Percentiles rank a stretch among this genome's conserved stretches.
These are phyloP conservation scores for Phytophthora hybrid DNA, from an alignment of 352 stramenopile species.

Conservation along the genomic window DNA sequence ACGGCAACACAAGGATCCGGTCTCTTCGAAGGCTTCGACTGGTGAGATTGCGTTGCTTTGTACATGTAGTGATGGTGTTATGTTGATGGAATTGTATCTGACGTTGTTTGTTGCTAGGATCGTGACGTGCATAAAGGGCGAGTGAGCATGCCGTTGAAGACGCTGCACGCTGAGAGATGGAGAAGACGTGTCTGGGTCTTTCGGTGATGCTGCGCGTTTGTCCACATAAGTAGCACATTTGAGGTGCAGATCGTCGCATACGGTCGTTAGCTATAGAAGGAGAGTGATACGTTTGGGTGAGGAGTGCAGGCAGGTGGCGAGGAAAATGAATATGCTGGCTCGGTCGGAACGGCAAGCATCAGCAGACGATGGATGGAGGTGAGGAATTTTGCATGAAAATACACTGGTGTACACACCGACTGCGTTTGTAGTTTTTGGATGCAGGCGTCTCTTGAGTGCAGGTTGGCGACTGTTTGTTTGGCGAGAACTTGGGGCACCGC, in stretches of 20 bases:
- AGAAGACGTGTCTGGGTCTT: background rate
- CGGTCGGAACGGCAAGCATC: background rate
- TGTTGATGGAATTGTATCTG: conserved; percentile 10
- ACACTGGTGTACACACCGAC: conserved; percentile 22
- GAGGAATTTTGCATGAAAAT: conserved; percentile 38
- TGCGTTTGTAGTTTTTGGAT: conserved; percentile 21
- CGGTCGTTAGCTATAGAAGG: conserved; percentile 40
- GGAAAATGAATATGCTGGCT: conserved; percentile 18
- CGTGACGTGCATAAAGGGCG: conserved; percentile 91
- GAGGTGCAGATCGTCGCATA: conserved; percentile 14
- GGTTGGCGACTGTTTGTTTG: conserved; percentile 24
- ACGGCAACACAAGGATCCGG: conserved; percentile 98
- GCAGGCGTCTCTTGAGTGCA: conserved; percentile 28
- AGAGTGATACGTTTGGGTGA: background rate
- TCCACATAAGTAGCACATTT: conserved; percentile 4
- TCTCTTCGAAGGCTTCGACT: conserved; percentile 99
- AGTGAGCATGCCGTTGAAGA: conserved; percentile 45
- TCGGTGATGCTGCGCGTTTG: conserved; percentile 9
- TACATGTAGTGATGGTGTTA: background rate
- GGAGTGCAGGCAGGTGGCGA: conserved; percentile 14
- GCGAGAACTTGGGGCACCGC: background rate
- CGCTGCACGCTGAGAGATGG: too few species aligned
- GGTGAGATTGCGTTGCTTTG: conserved; percentile 57
- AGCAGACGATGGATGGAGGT: conserved; percentile 15
- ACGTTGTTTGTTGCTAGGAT: conserved; percentile 61